Base-by-base conservation (phyloP, 345 rosid species). In the Odontarrhena argentea region DNA sequence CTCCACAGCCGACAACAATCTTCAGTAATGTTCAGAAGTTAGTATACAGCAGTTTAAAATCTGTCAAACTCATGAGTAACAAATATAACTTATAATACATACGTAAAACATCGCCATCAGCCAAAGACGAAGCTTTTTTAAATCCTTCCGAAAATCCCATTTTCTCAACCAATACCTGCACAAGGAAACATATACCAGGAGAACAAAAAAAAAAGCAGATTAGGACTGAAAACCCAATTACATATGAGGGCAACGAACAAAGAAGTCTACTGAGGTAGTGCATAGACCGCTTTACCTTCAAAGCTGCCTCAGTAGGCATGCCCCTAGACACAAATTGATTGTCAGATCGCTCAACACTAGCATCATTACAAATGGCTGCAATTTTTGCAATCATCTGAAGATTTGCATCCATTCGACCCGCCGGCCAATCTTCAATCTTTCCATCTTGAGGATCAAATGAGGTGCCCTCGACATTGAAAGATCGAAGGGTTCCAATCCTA, bases 221-320 rank as follows among this genome's bases (percentile, higher is more conserved):
- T n/a, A 61, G 18, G 41, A 50, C 7, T 18, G 34, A 9, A 5
- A 34, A 47, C 6, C 32, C 7, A 2, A 0, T 66, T 10, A 55
- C 18, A 60, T 7, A 44, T 34, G 42, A 63, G 32, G 44, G 24
- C 8, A 42, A 53, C 10, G n/a, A 36, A 49, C 49, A 46, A 59
- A 36, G 25, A 10, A 69, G 46, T 42, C 7, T 30, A 55, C 58
- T 25, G 4, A 58, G 47, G 22, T 64, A 50, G 25, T 49, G 50
- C 37, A 36, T 26, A 44, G 55, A 65, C 56, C 30, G 11, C 35
- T 43, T 79, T 53, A 94, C 99, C 93, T 94, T 94, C 61, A 94
- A 69, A n/a, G 99, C 99, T 69, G 99, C 99, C 70, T 91, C 99
- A 40, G 97, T 94, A 42, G 99, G 90, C 81, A 88, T 73, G 41